phyloP scores from a whole-genome alignment of 1,284 basidiomycete species.

The Austroboletus novae-zelandiae region DNA sequence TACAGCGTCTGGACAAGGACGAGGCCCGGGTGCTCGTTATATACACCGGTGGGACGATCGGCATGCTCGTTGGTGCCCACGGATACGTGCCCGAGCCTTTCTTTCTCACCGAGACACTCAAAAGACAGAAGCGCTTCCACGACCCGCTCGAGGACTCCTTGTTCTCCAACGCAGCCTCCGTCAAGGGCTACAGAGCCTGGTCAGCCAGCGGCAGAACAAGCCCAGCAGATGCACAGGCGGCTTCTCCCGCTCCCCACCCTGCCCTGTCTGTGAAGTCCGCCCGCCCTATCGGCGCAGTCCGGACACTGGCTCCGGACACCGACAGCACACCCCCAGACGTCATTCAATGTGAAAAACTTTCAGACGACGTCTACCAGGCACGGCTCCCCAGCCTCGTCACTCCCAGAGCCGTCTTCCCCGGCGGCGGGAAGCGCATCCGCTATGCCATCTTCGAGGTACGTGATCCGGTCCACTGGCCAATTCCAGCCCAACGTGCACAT shows the following conservation, averaged over 20 bases:
- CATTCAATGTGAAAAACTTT: constrained; percentile 49
- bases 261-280: constrained; percentile 70
- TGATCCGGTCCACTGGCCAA: constrained; percentile 7
- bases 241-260: constrained; percentile 29
- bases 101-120: constrained; percentile 80
- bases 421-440: constrained; percentile 70
- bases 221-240: constrained; percentile 31
- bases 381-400: constrained; percentile 74
- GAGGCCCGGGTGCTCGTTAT: constrained; percentile 82
- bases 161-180: constrained; percentile 69
- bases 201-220: constrained; percentile 55
- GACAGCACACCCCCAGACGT: constrained; percentile 26
- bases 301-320: constrained; percentile 36
- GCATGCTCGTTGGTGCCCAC: constrained; percentile 77
- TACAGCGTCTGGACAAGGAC: constrained; percentile 30
- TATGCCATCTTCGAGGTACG: constrained; percentile 78
- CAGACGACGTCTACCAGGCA: constrained; percentile 66
- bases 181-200: constrained; percentile 75
- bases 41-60: constrained; percentile 84
- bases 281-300: constrained; percentile 57
- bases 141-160: constrained; percentile 80
- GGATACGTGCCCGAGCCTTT: constrained; percentile 88
- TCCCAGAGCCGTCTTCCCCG: constrained; percentile 61
- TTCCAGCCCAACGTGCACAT: constrained; percentile 1
- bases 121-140: constrained; percentile 81